phyloP scores from a whole-genome alignment of 2,329 filamentous ascomycete species.

The Bisporella sp. region DNA sequence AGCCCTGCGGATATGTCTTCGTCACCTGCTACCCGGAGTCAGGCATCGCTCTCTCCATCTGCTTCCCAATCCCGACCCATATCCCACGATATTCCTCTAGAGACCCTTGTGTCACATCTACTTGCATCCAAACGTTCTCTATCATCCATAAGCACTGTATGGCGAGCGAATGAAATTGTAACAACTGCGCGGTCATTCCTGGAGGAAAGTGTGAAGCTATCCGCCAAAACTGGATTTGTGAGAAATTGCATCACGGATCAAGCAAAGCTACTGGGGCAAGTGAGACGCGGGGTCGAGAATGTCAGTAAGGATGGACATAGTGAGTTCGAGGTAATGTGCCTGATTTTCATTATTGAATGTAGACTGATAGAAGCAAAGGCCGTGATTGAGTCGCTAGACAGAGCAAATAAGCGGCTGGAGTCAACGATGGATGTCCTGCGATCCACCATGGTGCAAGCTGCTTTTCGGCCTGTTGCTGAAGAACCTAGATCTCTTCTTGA shows the following conservation, averaged over 20 bases:
- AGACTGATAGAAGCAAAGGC: slow-evolving; percentile 26
- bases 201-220: slow-evolving; percentile 70
- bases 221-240: slow-evolving; percentile 63
- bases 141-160: slow-evolving; percentile 74
- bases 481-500: slow-evolving; percentile 60
- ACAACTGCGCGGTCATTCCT: slow-evolving; percentile 67
- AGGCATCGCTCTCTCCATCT: slow-evolving; percentile 19
- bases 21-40: slow-evolving; percentile 10
- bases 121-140: slow-evolving; percentile 83
- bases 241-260: slow-evolving; percentile 54
- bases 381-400: slow-evolving; percentile 59
- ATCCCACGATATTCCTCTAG: slow-evolving; percentile 42
- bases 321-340: slow-evolving; percentile 42
- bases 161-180: slow-evolving; percentile 81
- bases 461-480: slow-evolving; percentile 53
- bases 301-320: slow-evolving; percentile 51
- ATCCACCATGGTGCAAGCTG: slow-evolving; percentile 55
- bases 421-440: slow-evolving; percentile 60
- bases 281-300: slow-evolving; percentile 44
- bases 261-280: slow-evolving; percentile 41
- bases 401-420: slow-evolving; percentile 56
- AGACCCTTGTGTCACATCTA: slow-evolving; percentile 76
- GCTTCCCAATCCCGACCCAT: slow-evolving; percentile 15
- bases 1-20: background rate
- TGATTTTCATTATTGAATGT: background rate